Percentiles rank a stretch among this genome's conserved stretches.
These are phyloP conservation scores for Kodamaea restingae DNA, from an alignment of 805 yeast genomes.

Conservation along the genomic window DNA sequence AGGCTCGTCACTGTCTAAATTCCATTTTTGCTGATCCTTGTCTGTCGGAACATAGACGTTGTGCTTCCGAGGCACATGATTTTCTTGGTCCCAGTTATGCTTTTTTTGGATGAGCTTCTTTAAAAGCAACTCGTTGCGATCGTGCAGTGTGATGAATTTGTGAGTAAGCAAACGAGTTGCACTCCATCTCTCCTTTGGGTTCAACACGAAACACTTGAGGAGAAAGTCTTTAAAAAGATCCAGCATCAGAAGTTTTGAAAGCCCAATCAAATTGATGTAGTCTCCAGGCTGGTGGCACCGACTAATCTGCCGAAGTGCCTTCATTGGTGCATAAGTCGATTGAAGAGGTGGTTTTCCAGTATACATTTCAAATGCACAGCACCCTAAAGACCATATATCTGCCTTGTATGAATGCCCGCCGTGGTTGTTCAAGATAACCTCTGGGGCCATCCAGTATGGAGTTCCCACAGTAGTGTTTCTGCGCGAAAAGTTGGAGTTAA, in stretches of 20 bases:
- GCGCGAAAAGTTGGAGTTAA: constrained; percentile 39
- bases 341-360: constrained; percentile 69
- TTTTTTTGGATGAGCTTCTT: constrained; percentile 33
- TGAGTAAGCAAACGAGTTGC: constrained; percentile 33
- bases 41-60: constrained; percentile 38
- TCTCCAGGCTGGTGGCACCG: constrained; percentile 28
- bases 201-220: constrained; percentile 30
- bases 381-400: constrained; percentile 78
- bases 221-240: constrained; percentile 29
- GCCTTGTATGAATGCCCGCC: constrained; percentile 57
- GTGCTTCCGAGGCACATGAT: constrained; percentile 27
- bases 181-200: constrained; percentile 28
- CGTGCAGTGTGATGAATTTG: constrained; percentile 24
- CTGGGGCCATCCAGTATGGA: constrained; percentile 66
- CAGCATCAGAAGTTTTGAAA: constrained; percentile 21
- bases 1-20: background rate
- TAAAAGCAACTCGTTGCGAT: constrained; percentile 13
- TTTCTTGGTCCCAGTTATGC: constrained; percentile 37
- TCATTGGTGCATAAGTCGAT: constrained; percentile 38
- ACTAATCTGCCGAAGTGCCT: constrained; percentile 39
- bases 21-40: constrained; percentile 22
- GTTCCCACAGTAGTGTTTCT: constrained; percentile 51
- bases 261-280: constrained; percentile 26
- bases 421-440: constrained; percentile 52
- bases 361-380: constrained; percentile 70